Base-by-base conservation (phyloP, 768 basidiomycete species). In the Leucocoprinus birnbaumii region DNA sequence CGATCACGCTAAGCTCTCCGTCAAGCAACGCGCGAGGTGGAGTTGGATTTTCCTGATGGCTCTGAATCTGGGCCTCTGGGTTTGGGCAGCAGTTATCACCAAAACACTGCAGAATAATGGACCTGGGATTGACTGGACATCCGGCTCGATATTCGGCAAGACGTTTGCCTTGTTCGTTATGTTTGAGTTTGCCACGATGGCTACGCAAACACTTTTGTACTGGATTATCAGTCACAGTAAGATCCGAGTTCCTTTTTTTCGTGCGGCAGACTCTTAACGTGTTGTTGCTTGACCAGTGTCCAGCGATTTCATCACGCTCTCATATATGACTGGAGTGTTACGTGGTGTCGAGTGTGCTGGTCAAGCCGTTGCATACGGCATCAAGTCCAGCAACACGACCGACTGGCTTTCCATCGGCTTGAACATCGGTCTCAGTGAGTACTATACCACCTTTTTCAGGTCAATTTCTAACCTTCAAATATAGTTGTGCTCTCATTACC, bases 61-160 rank as follows among this genome's bases (percentile, higher is more conserved):
- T 43, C 37, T 66, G 31, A 70, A 69, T 52, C 51, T 69, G 6
- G 63, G 64, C 1, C 58, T 70, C 6, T 70, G 69, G 67, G 59
- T 68, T 2, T 69, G 68, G 68, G 65, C 68, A 2, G 69, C 69
- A 4, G 58, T 68, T 18, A 59, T 68, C 42, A 70, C 69, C 3
- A 68, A 68, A 52, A 65, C 66, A 41, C 61, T 68, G 21, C 61
- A 68, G 52, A 66, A 66, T 47, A 27, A 63, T 34, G 41, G 62
- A 42, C 69, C 69, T 26, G 66, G 68, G 11, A 65, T 70, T 47
- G 69, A 68, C 57, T 70, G 69, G 69, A 68, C 66, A 10, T 68
- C 69, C 2, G 51, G 51, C 7, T 58, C 59, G 22, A 56, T 66
- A 35, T 70, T 70, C 42, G 65, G 59, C 7, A 65, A 62, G 41